Evolutionary conservation across 345 rosid genomes (phyloP).

Genomic region (Salix viminalis): DNA sequence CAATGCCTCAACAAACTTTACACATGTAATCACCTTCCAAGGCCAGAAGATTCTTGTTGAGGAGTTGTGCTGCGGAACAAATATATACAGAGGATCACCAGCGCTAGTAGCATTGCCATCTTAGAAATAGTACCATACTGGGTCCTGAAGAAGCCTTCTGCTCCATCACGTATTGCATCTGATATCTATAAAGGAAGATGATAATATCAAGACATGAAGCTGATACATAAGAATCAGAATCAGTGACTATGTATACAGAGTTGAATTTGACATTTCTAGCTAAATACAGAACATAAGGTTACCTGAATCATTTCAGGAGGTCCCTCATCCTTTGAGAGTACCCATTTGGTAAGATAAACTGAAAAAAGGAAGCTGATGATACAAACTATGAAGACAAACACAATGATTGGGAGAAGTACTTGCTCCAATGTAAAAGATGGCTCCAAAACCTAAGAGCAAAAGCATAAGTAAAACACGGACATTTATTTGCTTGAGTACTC

Average conservation of each 20-base stretch:
- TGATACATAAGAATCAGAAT: not conserved
- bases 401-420: conserved; percentile 84
- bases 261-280: not conserved
- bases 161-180: conserved; percentile 99
- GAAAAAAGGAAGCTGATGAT: conserved; percentile 74
- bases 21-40: conserved; percentile 64
- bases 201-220: conserved; percentile 28
- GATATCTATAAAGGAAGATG: conserved; percentile 63
- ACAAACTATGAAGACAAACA: conserved; percentile 86
- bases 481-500: conserved; percentile 71
- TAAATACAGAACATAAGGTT: conserved; percentile 14
- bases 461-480: conserved; percentile 67
- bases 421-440: conserved; percentile 78
- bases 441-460: conserved; percentile 68
- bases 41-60: conserved; percentile 95
- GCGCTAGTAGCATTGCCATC: conserved; percentile 89
- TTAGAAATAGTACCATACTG: conserved; percentile 93
- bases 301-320: conserved; percentile 98
- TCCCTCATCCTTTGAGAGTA: conserved; percentile 94
- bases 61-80: conserved; percentile 83
- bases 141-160: conserved; percentile 97
- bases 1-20: conserved; percentile 5
- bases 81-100: conserved; percentile 81
- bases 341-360: conserved; percentile 86
- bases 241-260: not conserved